Percentiles rank a stretch among this genome's conserved stretches.
These are phyloP conservation scores for Xylariaceae sp. DNA, from an alignment of 2,329 filamentous ascomycete species.

Conservation along the genomic window DNA sequence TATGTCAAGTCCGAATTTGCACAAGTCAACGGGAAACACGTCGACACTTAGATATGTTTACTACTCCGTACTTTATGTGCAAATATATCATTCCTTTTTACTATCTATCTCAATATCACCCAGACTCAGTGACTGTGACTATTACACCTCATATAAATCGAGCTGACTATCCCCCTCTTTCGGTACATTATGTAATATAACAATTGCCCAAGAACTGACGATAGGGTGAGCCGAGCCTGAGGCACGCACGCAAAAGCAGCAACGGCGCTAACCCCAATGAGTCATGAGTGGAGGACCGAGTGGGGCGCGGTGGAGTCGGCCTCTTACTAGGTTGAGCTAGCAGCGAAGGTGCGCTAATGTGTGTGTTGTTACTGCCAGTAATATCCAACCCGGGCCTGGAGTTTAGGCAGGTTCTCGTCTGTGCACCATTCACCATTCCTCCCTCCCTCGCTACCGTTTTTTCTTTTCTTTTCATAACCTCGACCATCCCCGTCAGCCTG, in stretches of 20 bases:
- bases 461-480: slow-evolving; percentile 16
- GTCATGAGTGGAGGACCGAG: not conserved
- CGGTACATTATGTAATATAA: not conserved
- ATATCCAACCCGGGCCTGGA: not conserved
- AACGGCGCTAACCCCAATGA: not conserved
- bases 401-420: not conserved
- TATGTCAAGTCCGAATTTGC: no score
- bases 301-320: not conserved
- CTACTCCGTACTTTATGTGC: no score
- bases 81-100: no score
- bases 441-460: slow-evolving; percentile 12
- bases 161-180: not conserved
- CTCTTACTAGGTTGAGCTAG: not conserved
- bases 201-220: not conserved
- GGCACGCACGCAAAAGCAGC: not conserved
- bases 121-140: not conserved
- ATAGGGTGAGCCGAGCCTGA: not conserved
- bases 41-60: no score
- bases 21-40: no score
- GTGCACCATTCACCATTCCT: not conserved
- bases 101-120: not conserved
- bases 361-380: not conserved
- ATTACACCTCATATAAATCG: not conserved
- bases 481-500: slow-evolving; percentile 16
- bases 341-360: not conserved